Conservation (phyloP, 306 rosid genomes). For the Trifolium pratense region DNA sequence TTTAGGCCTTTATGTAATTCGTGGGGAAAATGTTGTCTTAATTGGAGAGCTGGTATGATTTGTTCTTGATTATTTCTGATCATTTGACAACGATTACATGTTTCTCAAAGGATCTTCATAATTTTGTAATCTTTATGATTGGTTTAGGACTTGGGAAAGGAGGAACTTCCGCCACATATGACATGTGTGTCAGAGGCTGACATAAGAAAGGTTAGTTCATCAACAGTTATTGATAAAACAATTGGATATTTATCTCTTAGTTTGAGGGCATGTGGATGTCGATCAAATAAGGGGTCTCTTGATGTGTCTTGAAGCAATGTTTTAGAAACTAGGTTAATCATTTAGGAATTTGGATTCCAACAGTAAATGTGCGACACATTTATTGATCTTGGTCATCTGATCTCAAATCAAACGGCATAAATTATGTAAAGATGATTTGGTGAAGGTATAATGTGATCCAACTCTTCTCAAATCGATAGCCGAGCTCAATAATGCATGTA, state of each 20-base stretch:
- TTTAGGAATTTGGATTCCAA: neutral
- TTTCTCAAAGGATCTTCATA: conserved; percentile 22
- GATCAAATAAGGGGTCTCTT: conserved; percentile 2
- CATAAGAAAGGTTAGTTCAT: conserved; percentile 67
- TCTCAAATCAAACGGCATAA: neutral
- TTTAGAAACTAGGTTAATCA: neutral
- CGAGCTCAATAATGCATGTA: neutral
- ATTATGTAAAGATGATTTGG: neutral
- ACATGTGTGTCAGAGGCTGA: conserved; percentile 74
- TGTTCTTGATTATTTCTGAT: conserved; percentile 20
- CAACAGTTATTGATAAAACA: conserved; percentile 16
- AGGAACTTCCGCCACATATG: conserved; percentile 92
- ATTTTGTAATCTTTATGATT: conserved; percentile 22
- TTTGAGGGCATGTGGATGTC: neutral
- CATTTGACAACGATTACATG: conserved; percentile 8
- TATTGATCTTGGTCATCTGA: neutral
- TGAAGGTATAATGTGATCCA: neutral
- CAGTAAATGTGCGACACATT: neutral
- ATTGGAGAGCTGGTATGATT: conserved; percentile 89
- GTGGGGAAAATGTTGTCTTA: conserved; percentile 92
- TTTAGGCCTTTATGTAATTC: conserved; percentile 83
- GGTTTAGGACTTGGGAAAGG: conserved; percentile 76
- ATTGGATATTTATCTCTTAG: conserved; percentile 5
- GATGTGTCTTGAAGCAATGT: conserved; percentile 3
- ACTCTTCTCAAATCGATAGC: neutral